A percentile compares a stretch with the other conserved stretches of the same genome.
phyloP scores from a whole-genome alignment of 352 stramenopile species.

The Phytopythium ostracodes region DNA sequence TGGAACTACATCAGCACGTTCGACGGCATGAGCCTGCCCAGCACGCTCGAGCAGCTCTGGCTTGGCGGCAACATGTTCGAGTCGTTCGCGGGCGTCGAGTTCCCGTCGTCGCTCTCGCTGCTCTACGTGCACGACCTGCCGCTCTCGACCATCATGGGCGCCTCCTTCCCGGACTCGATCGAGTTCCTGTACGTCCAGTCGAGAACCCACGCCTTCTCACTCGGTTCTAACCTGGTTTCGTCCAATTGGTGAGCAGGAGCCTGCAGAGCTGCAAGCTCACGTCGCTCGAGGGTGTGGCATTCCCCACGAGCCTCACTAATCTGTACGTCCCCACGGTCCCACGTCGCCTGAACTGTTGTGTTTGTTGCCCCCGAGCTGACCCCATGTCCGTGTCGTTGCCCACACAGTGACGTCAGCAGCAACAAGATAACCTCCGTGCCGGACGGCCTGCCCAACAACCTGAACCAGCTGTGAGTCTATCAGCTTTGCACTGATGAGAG shows the following conservation, averaged over 20 bases:
- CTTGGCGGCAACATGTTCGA: constrained; percentile 63
- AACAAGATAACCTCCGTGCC: constrained; percentile 41
- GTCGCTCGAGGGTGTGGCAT: constrained; percentile 30
- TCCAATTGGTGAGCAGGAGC: constrained; percentile 24
- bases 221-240: not conserved
- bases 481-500: not conserved
- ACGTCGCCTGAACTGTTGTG: too few relatives aligned
- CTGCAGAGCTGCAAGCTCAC: constrained; percentile 40
- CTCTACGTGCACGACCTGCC: constrained; percentile 70
- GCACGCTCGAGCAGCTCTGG: constrained; percentile 46
- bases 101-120: constrained; percentile 44
- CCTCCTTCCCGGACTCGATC: constrained; percentile 39
- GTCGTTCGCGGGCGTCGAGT: constrained; percentile 43
- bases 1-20: constrained; percentile 66
- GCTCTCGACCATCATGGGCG: constrained; percentile 36
- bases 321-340: constrained; percentile 44
- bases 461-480: constrained; percentile 30
- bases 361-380: not conserved
- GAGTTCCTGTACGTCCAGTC: constrained; percentile 24
- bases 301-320: constrained; percentile 45
- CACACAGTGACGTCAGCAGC: constrained; percentile 35
- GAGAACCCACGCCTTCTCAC: not conserved
- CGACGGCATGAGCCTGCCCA: constrained; percentile 47
- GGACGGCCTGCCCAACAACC: constrained; percentile 18
- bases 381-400: not conserved